Evolutionary conservation across 2,329 filamentous ascomycete genomes (phyloP).

Genomic region (Fusarium sp.): DNA sequence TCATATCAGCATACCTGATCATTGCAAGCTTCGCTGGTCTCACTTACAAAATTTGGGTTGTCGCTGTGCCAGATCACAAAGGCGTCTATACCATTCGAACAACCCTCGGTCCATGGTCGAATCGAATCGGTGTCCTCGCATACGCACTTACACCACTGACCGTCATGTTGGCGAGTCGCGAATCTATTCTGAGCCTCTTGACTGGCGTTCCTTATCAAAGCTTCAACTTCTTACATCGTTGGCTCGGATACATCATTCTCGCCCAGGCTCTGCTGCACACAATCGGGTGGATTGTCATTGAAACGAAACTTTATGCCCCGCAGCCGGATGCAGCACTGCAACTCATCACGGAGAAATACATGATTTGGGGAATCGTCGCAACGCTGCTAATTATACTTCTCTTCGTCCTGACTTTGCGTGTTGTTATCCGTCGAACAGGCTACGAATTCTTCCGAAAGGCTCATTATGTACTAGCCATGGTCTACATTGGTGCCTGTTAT

Average conservation of each 20-base stretch:
- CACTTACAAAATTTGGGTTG: not conserved
- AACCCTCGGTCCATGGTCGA: not conserved
- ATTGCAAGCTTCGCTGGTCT: not conserved
- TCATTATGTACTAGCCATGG: not conserved
- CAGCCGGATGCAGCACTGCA: not conserved
- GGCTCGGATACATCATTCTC: not conserved
- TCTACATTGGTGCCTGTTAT: not conserved
- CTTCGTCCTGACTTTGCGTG: not conserved
- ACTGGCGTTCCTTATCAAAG: not conserved
- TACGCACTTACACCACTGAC: not conserved
- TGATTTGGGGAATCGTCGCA: not conserved
- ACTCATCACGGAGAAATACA: not conserved
- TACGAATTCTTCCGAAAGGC: slow-evolving; percentile 6
- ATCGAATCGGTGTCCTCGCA: not conserved
- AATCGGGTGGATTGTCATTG: not conserved
- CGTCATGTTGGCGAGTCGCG: not conserved
- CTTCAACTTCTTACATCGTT: slow-evolving; percentile 1
- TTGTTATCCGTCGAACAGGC: not conserved
- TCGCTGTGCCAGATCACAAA: not conserved
- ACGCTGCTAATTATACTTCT: not conserved
- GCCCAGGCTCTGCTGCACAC: not conserved
- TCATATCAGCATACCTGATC: not conserved
- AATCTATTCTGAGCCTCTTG: not conserved
- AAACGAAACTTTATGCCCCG: not conserved
- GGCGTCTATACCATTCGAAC: not conserved